These are phyloP conservation scores for Fusarium sp. DNA, from an alignment of 2,329 filamentous ascomycete genomes.

Conservation along the genomic window DNA sequence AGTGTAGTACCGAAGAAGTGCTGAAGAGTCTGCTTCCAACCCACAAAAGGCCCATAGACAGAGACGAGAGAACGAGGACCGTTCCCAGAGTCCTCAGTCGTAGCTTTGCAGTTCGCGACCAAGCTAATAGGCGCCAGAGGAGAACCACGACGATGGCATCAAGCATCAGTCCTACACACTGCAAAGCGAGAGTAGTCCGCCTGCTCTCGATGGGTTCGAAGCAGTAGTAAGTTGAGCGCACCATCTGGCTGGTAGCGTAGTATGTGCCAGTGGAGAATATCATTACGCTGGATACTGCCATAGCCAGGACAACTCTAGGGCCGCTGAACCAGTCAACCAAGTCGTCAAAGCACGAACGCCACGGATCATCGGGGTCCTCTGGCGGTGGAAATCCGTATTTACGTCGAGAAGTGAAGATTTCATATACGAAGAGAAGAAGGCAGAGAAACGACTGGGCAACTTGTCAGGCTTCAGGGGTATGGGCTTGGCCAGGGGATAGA, in stretches of 20 bases:
- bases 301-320: conserved; percentile 52
- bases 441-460: conserved; percentile 59
- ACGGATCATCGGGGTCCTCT: conserved; percentile 59
- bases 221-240: conserved; percentile 64
- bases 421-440: conserved; percentile 57
- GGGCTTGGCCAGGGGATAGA: not conserved
- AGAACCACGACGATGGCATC: conserved; percentile 61
- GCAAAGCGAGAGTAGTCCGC: conserved; percentile 53
- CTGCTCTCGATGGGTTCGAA: conserved; percentile 56
- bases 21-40: conserved; percentile 48
- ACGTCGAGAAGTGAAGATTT: conserved; percentile 54
- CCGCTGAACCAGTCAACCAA: conserved; percentile 59
- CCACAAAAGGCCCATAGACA: conserved; percentile 54
- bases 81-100: conserved; percentile 59
- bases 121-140: conserved; percentile 63
- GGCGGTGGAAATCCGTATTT: conserved; percentile 47
- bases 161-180: conserved; percentile 57
- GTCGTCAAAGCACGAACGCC: conserved; percentile 61
- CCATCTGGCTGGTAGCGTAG: conserved; percentile 52
- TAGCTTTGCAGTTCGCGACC: conserved; percentile 60
- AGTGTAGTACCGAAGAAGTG: conserved; percentile 32
- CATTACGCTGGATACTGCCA: conserved; percentile 51
- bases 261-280: conserved; percentile 59
- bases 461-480: conserved; percentile 12
- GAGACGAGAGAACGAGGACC: conserved; percentile 55